Evolutionary conservation across 768 basidiomycete genomes (phyloP).

Genomic region (Lentinus brumalis): DNA sequence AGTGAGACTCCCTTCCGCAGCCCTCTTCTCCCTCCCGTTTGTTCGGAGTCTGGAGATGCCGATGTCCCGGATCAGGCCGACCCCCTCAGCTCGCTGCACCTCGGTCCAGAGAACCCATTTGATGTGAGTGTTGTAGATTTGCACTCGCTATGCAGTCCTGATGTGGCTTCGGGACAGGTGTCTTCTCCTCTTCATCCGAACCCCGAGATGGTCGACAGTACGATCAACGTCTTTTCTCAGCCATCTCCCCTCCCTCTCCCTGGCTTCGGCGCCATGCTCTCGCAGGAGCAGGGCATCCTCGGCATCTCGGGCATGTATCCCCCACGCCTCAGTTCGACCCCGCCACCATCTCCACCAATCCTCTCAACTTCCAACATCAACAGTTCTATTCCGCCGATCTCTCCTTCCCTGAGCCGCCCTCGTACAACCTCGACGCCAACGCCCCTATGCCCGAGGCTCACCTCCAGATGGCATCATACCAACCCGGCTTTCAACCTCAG

Average conservation of each 20-base stretch:
- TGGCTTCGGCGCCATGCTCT: background rate
- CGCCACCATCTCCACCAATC: no score
- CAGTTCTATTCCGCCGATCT: background rate
- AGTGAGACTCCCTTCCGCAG: conserved; percentile 5
- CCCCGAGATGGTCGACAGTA: no score
- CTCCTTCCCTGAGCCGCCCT: background rate
- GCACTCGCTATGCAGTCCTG: no score
- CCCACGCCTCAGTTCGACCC: background rate
- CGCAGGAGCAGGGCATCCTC: conserved; percentile 6
- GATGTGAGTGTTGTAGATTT: no score
- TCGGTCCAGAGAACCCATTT: background rate
- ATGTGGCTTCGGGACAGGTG: no score
- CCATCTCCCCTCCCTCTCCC: background rate
- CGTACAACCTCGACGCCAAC: no score
- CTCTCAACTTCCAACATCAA: no score
- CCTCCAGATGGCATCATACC: no score
- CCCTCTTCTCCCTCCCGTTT: conserved; percentile 8
- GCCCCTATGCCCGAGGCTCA: no score
- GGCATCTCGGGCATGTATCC: background rate
- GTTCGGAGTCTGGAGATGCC: background rate
- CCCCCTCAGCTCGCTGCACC: background rate
- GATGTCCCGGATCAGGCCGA: background rate
- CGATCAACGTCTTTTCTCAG: background rate
- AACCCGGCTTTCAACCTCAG: background rate
- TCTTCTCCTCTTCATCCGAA: no score